Conservation (phyloP, 495 filamentous ascomycete species). For the Xylaria cubensis region DNA sequence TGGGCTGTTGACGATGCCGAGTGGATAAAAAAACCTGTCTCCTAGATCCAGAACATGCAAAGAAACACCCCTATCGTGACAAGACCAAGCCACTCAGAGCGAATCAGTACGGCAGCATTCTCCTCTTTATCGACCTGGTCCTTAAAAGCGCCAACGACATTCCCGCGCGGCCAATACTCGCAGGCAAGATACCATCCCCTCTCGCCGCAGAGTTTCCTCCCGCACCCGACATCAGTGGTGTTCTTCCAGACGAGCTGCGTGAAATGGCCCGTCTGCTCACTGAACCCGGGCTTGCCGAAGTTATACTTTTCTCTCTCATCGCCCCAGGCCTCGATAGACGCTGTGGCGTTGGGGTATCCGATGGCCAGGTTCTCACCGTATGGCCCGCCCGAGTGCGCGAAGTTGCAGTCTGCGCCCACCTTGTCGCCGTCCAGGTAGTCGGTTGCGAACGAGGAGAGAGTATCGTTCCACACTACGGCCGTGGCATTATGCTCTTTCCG, state of each 20-base stretch:
- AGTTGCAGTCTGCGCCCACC: conserved; percentile 52
- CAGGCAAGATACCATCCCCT: conserved; percentile 78
- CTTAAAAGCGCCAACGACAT: conserved; percentile 66
- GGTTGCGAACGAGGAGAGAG: conserved; percentile 61
- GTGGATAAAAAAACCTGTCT: background rate
- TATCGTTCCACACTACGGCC: conserved; percentile 69
- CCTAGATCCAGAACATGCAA: background rate
- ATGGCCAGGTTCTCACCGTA: conserved; percentile 82
- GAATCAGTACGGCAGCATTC: conserved; percentile 19
- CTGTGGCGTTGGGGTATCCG: conserved; percentile 65
- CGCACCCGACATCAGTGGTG: conserved; percentile 75
- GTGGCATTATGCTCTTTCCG: conserved; percentile 68
- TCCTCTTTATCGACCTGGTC: conserved; percentile 52
- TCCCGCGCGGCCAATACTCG: conserved; percentile 79
- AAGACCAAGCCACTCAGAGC: conserved; percentile 16
- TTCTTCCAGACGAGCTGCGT: conserved; percentile 83
- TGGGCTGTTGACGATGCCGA: background rate
- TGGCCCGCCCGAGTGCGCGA: conserved; percentile 69
- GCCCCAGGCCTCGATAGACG: conserved; percentile 72
- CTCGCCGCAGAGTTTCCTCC: conserved; percentile 61
- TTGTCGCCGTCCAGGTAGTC: conserved; percentile 35
- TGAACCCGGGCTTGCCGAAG: conserved; percentile 62
- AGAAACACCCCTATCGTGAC: background rate
- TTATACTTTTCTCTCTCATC: conserved; percentile 67
- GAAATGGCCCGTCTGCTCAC: conserved; percentile 77